Evolutionary conservation across 371 early-diverging fungal species (phyloP).

Genomic region (Mortierella sp.): DNA sequence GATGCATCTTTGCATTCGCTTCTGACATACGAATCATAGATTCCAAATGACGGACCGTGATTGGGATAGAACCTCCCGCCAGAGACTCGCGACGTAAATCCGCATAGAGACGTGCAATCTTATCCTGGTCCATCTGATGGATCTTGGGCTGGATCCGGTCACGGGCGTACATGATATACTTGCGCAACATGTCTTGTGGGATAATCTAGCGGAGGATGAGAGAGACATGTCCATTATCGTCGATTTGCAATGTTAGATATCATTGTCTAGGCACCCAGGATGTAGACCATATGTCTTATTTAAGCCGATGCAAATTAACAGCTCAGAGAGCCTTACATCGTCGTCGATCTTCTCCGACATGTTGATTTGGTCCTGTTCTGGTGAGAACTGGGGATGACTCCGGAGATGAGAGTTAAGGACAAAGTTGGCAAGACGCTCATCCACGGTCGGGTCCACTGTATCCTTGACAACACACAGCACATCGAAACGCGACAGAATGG

Average conservation of each 20-base stretch:
- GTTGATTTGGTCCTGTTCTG: conserved; percentile 50
- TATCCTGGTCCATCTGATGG: conserved; percentile 89
- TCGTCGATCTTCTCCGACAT: conserved; percentile 47
- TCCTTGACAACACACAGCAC: conserved; percentile 99
- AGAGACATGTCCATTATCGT: background rate
- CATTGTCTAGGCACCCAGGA: too few relatives aligned
- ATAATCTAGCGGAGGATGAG: conserved; percentile 64
- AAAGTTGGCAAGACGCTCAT: conserved; percentile 94
- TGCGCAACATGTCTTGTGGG: conserved; percentile 89
- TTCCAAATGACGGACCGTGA: conserved; percentile 99
- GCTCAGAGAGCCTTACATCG: conserved; percentile 58
- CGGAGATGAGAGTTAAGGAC: conserved; percentile 94
- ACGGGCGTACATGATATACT: conserved; percentile 98
- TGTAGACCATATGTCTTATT: too few relatives aligned
- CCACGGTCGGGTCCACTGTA: conserved; percentile 86
- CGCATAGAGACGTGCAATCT: conserved; percentile 88
- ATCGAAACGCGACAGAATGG: conserved; percentile 99
- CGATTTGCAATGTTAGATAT: too few relatives aligned
- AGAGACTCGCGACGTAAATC: conserved; percentile 95
- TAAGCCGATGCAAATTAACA: background rate
- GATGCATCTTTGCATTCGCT: conserved; percentile 98
- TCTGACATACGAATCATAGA: conserved; percentile 98
- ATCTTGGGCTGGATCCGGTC: conserved; percentile 90
- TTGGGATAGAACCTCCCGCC: conserved; percentile 91
- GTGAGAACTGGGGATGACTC: conserved; percentile 79